Percentiles rank a stretch among this genome's conserved stretches.
These are phyloP conservation scores for Scutellaria minor DNA, from an alignment of 257 asterid species.

Conservation along the genomic window DNA sequence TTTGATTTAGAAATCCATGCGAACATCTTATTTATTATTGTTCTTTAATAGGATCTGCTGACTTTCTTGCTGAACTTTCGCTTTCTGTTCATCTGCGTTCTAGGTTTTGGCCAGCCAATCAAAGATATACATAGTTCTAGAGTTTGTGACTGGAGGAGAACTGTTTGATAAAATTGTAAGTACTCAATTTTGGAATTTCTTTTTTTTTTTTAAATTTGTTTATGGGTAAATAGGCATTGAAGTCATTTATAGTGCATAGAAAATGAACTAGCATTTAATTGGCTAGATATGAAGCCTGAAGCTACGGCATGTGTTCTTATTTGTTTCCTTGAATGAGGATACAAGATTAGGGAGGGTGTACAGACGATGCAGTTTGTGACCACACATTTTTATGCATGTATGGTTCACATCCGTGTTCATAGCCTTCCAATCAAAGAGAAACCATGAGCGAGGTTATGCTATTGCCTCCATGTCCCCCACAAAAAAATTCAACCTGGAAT, in stretches of 20 bases:
- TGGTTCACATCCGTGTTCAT: background rate
- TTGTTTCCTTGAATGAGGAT: slow-evolving; percentile 5
- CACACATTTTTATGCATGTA: slow-evolving; percentile 28
- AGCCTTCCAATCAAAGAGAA: slow-evolving; percentile 12
- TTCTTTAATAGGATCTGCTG: slow-evolving; percentile 8
- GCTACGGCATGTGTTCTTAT: background rate
- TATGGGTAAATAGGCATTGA: slow-evolving; percentile 3
- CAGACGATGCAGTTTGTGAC: slow-evolving; percentile 7
- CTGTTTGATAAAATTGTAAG: slow-evolving; percentile 88
- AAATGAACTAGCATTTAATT: slow-evolving; percentile 6
- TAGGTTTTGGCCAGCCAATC: slow-evolving; percentile 85
- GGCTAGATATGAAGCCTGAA: slow-evolving; percentile 7
- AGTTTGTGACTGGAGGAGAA: slow-evolving; percentile 92
- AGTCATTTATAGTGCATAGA: slow-evolving; percentile 10
- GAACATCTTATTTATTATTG: background rate
- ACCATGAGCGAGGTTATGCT: slow-evolving; percentile 6
- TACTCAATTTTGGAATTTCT: slow-evolving; percentile 23
- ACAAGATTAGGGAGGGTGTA: slow-evolving; percentile 5
- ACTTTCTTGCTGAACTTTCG: slow-evolving; percentile 32
- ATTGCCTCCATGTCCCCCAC: background rate
- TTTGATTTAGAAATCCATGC: slow-evolving; percentile 21
- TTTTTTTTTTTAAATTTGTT: background rate
- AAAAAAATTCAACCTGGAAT: slow-evolving; percentile 17
- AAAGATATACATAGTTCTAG: slow-evolving; percentile 79
- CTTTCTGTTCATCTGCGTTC: slow-evolving; percentile 18